phyloP scores from a whole-genome alignment of 495 filamentous ascomycete species.

The Immersiella caudata region DNA sequence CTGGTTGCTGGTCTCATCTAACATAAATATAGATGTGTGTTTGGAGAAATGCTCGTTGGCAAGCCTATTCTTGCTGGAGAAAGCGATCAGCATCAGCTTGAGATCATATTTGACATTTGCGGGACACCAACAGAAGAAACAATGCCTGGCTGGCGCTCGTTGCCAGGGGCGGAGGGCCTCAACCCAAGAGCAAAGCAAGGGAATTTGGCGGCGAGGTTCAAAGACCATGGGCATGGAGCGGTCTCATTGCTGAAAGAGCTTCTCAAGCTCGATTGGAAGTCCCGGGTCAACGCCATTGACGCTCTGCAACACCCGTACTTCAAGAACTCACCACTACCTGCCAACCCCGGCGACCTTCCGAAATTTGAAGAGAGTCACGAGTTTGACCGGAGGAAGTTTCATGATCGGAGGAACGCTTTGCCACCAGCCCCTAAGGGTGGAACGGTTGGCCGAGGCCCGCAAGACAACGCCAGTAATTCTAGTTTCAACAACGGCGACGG shows the following conservation, averaged over 20 bases:
- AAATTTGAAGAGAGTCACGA: conserved; percentile 94
- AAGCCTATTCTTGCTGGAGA: conserved; percentile 91
- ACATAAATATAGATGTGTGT: conserved; percentile 72
- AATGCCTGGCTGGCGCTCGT: conserved; percentile 86
- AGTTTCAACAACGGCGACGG: conserved; percentile 50
- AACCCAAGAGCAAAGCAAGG: conserved; percentile 64
- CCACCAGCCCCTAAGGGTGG: conserved; percentile 90
- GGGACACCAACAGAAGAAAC: conserved; percentile 86
- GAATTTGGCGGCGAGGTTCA: conserved; percentile 71
- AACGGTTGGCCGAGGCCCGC: conserved; percentile 75
- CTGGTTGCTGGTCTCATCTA: conserved; percentile 20
- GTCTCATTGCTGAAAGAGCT: conserved; percentile 81
- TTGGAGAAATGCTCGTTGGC: conserved; percentile 95
- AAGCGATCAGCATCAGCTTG: conserved; percentile 85
- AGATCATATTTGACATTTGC: conserved; percentile 91
- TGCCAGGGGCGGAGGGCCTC: conserved; percentile 81
- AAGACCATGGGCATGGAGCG: conserved; percentile 63
- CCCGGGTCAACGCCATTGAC: conserved; percentile 90
- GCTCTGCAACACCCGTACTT: conserved; percentile 95
- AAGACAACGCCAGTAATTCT: conserved; percentile 54
- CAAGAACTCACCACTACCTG: conserved; percentile 72
- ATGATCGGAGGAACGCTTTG: conserved; percentile 72
- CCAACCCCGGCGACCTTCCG: conserved; percentile 79
- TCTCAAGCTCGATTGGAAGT: conserved; percentile 84
- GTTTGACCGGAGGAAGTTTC: conserved; percentile 85